Base-by-base conservation (phyloP, 768 basidiomycete genomes). In the Neoboletus subvelutipes region DNA sequence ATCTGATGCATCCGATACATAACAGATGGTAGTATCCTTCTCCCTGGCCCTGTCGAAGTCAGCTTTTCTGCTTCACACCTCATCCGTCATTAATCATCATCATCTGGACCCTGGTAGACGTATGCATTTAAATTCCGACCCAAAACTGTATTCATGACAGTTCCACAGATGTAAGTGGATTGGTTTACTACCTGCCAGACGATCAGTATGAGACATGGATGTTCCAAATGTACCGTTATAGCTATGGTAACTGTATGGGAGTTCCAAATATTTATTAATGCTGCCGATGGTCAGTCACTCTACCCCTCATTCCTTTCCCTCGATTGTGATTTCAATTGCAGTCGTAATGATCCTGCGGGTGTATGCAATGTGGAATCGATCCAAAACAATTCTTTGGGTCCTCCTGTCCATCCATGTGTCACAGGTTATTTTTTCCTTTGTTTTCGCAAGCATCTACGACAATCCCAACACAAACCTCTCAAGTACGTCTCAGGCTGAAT, bases 201-300 rank as follows among this genome's bases (percentile, higher is more conserved):
- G 5, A 6, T 15, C 11, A 5, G 6, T 43, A 42, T 17, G 13
- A 46, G 3, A 12, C 12, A 15, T 43, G 4, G 17, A 28, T 20
- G 22, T 53, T 13, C 4, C 3, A 5, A 54, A 60, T 50, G 49
- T 24, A 52, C 26, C 6, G 18, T 12, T 4, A 12, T 54, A 1
- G 1, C 12, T 22, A 1, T 51, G 6, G 1, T 34, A 7, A 1
- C 13, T 1, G 1, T 0, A 0, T 62, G 53, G 53, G 11, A 0
- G 3, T 62, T 34, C 15, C 26, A 31, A 5, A 20, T 61, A 6
- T 61, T 64, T 8, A 6, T 52, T 15, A 24, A 36, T 34, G 47
- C 17, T 22, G 39, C 52, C 20, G 55, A 64, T 24, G 3, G 47
- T 49, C 9, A 37, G 55, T 29, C 6, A 4, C 1, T n/a, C 11